Percentiles rank a stretch among this genome's conserved stretches.
Evolutionary conservation across 805 yeast species (phyloP).

Genomic region (Cyberlindnera mrakii): DNA sequence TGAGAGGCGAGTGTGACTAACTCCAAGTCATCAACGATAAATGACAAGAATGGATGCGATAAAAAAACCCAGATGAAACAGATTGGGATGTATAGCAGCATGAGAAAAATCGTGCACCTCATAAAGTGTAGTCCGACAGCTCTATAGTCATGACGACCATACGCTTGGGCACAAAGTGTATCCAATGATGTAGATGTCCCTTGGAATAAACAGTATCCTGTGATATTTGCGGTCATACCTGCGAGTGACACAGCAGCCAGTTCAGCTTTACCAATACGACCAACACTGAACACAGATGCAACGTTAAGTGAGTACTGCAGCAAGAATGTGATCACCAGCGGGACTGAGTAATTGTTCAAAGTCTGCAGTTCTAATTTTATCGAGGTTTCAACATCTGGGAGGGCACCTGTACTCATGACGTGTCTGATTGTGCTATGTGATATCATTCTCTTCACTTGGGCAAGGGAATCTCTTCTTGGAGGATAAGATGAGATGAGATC

Average conservation of each 20-base stretch:
- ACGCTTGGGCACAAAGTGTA: constrained; percentile 74
- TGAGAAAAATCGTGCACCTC: constrained; percentile 59
- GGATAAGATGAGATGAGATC: constrained; percentile 16
- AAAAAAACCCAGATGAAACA: constrained; percentile 54
- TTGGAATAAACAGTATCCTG: constrained; percentile 69
- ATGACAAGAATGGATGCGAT: constrained; percentile 42
- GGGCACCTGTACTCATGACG: constrained; percentile 19
- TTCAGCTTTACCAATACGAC: constrained; percentile 63
- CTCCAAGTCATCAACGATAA: constrained; percentile 37
- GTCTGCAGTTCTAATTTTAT: constrained; percentile 39
- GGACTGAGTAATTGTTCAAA: constrained; percentile 43
- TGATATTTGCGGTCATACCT: constrained; percentile 72
- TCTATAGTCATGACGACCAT: constrained; percentile 58
- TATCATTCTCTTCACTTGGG: constrained; percentile 20
- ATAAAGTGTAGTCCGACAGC: constrained; percentile 64
- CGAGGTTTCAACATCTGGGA: constrained; percentile 20
- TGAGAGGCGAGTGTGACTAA: constrained; percentile 48
- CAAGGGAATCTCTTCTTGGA: constrained; percentile 18
- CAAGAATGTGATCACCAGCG: constrained; percentile 60
- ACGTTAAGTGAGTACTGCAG: constrained; percentile 69
- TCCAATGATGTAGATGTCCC: constrained; percentile 78
- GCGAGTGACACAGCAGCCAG: constrained; percentile 73
- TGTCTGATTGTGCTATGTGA: constrained; percentile 23
- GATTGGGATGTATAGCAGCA: constrained; percentile 48
- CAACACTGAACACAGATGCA: constrained; percentile 73